Evolutionary conservation across 164 flowering plant species (phyloP).

Genomic region (Buxus sempervirens): DNA sequence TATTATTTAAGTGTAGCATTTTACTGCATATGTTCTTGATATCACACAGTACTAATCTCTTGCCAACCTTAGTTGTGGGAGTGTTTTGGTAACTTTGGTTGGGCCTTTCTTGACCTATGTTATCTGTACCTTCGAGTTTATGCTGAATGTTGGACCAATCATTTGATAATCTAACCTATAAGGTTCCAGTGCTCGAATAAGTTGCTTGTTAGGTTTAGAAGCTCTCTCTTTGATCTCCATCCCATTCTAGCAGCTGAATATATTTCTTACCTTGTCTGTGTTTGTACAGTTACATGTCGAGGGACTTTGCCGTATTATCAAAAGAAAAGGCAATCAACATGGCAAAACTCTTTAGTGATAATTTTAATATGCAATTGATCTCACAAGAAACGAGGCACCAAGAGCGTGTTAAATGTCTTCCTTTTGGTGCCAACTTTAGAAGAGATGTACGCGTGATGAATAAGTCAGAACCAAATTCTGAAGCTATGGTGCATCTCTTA

Average conservation of each 20-base stretch:
- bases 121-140: too few relatives aligned
- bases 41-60: neutral
- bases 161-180: too few relatives aligned
- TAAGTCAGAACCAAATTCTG: constrained; percentile 80
- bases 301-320: constrained; percentile 90
- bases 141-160: too few relatives aligned
- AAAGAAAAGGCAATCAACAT: constrained; percentile 61
- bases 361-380: constrained; percentile 57
- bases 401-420: constrained; percentile 63
- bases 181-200: neutral
- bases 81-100: too few relatives aligned
- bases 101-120: neutral
- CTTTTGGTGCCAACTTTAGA: constrained; percentile 64
- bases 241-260: neutral
- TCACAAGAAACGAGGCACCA: constrained; percentile 64
- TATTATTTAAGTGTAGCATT: neutral
- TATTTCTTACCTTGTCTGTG: neutral
- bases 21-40: neutral
- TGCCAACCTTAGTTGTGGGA: too few relatives aligned
- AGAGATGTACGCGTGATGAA: constrained; percentile 79
- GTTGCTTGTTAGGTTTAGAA: neutral
- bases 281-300: constrained; percentile 68
- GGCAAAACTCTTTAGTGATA: constrained; percentile 47
- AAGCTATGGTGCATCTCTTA: constrained; percentile 57
- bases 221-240: neutral